Percentiles rank a stretch among this genome's conserved stretches.
phyloP scores from a whole-genome alignment of 345 rosid genomes.

The Salix udensis region DNA sequence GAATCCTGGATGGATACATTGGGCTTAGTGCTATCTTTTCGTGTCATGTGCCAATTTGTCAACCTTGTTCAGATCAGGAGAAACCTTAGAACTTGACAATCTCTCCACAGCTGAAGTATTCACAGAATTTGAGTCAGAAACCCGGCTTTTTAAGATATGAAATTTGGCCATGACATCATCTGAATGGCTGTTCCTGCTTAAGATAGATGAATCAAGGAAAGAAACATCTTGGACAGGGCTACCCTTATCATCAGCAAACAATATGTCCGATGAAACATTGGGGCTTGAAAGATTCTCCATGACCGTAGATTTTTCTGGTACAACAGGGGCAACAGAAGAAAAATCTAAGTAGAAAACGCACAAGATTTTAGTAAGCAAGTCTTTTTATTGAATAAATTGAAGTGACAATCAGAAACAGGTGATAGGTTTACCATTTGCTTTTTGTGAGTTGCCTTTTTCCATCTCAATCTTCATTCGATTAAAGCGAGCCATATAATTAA shows the following conservation, averaged over 20 bases:
- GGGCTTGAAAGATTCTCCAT: constrained; percentile 10
- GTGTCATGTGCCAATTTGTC: neutral
- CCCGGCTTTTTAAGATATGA: constrained; percentile 37
- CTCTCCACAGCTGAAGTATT: constrained; percentile 14
- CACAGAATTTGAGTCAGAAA: constrained; percentile 7
- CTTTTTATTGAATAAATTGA: neutral
- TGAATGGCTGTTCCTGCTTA: constrained; percentile 18
- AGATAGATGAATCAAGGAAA: constrained; percentile 15
- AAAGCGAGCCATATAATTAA: constrained; percentile 63
- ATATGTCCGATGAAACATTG: constrained; percentile 18
- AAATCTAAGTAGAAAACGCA: neutral
- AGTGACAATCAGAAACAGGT: neutral
- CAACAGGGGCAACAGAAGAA: constrained; percentile 16
- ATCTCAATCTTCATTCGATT: constrained; percentile 53
- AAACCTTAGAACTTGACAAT: constrained; percentile 11
- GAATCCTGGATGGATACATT: constrained; percentile 21
- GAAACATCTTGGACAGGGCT: constrained; percentile 7
- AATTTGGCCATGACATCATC: constrained; percentile 53
- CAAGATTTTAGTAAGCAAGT: neutral
- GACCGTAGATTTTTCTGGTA: constrained; percentile 7
- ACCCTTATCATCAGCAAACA: constrained; percentile 2
- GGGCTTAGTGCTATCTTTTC: neutral
- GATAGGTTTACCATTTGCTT: constrained; percentile 32
- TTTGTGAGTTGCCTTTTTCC: constrained; percentile 37
- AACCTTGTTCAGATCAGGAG: neutral